A percentile compares a stretch with the other conserved stretches of the same genome.
phyloP scores from a whole-genome alignment of 2,329 filamentous ascomycete genomes.

The Claviceps sp. region DNA sequence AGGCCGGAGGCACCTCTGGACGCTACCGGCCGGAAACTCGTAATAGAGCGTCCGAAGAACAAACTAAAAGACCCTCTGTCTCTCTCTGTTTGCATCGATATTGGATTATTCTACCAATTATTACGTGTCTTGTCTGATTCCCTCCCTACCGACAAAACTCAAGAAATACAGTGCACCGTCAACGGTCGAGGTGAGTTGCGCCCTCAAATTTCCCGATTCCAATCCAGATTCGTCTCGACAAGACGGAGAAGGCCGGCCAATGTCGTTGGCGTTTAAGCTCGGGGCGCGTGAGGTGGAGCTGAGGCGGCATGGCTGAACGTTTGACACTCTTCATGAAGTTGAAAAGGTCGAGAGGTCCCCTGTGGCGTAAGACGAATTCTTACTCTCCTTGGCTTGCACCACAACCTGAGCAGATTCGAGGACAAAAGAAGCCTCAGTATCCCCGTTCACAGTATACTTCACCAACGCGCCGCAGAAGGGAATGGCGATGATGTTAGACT shows the following conservation, averaged over 20 bases:
- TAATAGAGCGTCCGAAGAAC: no score
- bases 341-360: no score
- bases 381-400: not conserved
- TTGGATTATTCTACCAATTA: no score
- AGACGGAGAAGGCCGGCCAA: constrained; percentile 35
- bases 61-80: no score
- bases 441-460: not conserved
- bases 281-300: constrained; percentile 23
- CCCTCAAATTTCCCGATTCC: no score
- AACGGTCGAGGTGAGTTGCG: no score
- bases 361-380: not conserved
- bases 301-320: constrained; percentile 5
- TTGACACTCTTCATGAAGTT: not conserved
- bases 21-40: no score
- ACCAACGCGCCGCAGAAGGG: not conserved
- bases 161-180: no score
- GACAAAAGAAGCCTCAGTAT: not conserved
- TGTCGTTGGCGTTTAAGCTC: constrained; percentile 27
- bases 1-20: no score
- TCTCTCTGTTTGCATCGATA: no score
- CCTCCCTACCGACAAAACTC: no score
- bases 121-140: no score
- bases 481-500: not conserved
- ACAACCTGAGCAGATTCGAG: not conserved
- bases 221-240: constrained; percentile 23